Base-by-base conservation (phyloP, 495 filamentous ascomycete genomes). In the Podospora pseudoanserina region DNA sequence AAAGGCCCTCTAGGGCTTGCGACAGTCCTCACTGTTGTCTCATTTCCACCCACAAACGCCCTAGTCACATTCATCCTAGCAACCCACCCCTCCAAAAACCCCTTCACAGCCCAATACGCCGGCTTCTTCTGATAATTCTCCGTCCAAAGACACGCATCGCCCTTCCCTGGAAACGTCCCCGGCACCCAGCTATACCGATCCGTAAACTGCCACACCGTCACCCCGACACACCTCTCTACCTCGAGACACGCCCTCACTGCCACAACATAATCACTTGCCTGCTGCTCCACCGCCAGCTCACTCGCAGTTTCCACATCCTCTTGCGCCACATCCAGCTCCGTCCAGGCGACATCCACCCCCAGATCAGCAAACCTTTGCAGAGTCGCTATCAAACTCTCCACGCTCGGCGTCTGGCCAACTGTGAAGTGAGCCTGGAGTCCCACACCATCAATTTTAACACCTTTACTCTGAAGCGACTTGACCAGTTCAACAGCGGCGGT, bases 141-240 rank as follows among this genome's bases (percentile, higher is more conserved):
- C 62, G 84, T 82, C 75, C 76, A 87, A 20, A 85, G 78, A 62
- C 79, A 80, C 2, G 86, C 85, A 44, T 76, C 83, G 5, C 86
- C 86, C 18, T 82, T 73, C 27, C 86, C 86, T 1, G 76, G 66
- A 76, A 88, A 88, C 2, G 81, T 82, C 20, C 44, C 28, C 18
- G 75, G 75, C 11, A 79, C 64, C 86, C 86, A 88, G 20, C 79
- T 82, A 76, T 87, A 86, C 76, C 85, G 83, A 71, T 90, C 88
- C n/a, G 82, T 85, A 78, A 84, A 89, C 68, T 85, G 81, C 88
- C 87, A 89, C 67, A 88, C 82, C 16, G 86, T 89, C 28, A 90
- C 76, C 2, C 87, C 89, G 39, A 89, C 79, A 71, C 89, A 91
- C 4, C 78, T 71, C 4, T 74, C 60, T 0, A 83, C 77, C 63